Evolutionary conservation across 768 basidiomycete species (phyloP).

Genomic region (Xerocomellus dryophilus): DNA sequence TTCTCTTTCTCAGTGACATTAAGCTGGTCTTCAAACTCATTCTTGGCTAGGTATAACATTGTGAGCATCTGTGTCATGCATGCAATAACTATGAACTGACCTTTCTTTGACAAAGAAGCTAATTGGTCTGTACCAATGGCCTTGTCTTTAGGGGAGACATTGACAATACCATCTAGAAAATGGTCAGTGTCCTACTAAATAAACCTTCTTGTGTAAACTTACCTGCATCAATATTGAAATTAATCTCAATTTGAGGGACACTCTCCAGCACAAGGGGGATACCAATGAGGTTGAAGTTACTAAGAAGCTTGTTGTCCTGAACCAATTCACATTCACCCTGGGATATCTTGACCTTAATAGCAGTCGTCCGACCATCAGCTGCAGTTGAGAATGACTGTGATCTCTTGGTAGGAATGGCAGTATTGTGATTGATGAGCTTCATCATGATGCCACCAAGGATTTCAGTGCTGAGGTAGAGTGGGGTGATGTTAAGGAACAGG

Average conservation of each 20-base stretch:
- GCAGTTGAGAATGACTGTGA: conserved; percentile 98
- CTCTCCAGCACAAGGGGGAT: conserved; percentile 83
- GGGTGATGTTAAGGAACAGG: conserved; percentile 24
- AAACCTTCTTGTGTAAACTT: conserved; percentile 15
- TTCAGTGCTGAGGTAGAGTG: conserved; percentile 91
- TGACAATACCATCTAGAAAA: conserved; percentile 82
- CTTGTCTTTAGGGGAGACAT: conserved; percentile 94
- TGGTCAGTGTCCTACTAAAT: not conserved
- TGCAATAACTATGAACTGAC: conserved; percentile 44
- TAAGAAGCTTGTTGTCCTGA: conserved; percentile 96
- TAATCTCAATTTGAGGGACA: conserved; percentile 77
- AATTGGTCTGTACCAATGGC: too few relatives aligned
- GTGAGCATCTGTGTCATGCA: not conserved
- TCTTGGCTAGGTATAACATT: conserved; percentile 59
- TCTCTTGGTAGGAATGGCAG: conserved; percentile 99
- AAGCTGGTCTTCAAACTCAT: conserved; percentile 96
- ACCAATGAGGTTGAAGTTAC: conserved; percentile 99
- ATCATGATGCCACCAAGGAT: conserved; percentile 99
- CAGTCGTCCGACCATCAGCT: conserved; percentile 86
- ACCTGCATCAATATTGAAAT: conserved; percentile 96
- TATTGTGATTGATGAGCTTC: conserved; percentile 96
- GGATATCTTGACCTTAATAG: conserved; percentile 99
- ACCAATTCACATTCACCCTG: conserved; percentile 99
- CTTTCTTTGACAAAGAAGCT: too few relatives aligned
- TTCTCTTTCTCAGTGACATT: conserved; percentile 92